Conservation (phyloP, 2,329 filamentous ascomycete species). For the Pestalotiopsis sp. region DNA sequence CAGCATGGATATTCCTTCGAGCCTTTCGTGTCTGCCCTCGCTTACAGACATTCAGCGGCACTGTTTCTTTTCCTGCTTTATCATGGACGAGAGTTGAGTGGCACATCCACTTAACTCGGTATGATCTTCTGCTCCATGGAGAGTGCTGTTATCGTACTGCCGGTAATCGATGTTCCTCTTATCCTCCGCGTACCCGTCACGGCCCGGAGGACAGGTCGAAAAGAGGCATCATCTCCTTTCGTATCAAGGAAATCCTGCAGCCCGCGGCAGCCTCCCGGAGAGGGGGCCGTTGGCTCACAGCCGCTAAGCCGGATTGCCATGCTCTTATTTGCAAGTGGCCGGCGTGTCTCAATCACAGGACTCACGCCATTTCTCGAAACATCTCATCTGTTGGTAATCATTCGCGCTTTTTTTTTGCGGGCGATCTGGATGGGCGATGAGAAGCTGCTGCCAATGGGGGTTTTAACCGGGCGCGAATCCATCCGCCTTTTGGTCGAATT, state of each 20-base stretch:
- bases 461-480: neutral
- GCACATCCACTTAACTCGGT: constrained; percentile 1
- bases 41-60: constrained; percentile 7
- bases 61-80: neutral
- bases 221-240: constrained; percentile 11
- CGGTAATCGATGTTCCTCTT: neutral
- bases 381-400: neutral
- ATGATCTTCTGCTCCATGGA: constrained; percentile 11
- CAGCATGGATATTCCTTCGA: constrained; percentile 12
- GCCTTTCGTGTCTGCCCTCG: neutral
- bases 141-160: neutral
- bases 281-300: neutral
- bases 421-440: neutral
- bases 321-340: neutral
- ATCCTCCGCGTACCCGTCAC: neutral
- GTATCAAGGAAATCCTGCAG: constrained; percentile 11
- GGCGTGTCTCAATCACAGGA: neutral
- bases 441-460: neutral
- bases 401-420: neutral
- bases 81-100: neutral
- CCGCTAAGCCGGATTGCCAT: neutral
- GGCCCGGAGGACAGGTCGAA: neutral
- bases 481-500: neutral
- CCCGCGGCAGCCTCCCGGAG: constrained; percentile 8
- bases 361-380: neutral